Conservation (phyloP, 371 early-diverging fungal species). For the Apophysomyces variabilis region DNA sequence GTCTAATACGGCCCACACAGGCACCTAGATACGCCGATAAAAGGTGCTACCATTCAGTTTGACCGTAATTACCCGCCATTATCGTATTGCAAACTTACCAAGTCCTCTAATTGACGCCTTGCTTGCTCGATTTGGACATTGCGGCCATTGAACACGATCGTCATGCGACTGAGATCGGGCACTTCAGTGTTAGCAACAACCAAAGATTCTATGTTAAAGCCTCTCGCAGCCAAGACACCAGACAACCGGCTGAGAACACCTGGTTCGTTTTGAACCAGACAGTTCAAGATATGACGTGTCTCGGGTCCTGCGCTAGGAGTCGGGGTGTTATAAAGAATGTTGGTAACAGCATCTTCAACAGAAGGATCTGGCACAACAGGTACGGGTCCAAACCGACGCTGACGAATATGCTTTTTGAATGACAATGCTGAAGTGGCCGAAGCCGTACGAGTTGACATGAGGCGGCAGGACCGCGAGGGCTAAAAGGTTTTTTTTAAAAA, state of each 20-base stretch:
- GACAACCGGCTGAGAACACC: conserved; percentile 91
- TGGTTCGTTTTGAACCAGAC: conserved; percentile 92
- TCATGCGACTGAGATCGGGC: conserved; percentile 89
- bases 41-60: background rate
- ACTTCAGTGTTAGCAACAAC: conserved; percentile 95
- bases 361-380: conserved; percentile 47
- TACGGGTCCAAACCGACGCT: conserved; percentile 49
- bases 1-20: conserved; percentile 97
- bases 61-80: background rate
- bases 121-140: conserved; percentile 85
- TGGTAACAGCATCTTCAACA: conserved; percentile 84
- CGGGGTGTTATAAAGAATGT: conserved; percentile 90
- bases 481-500: conserved; percentile 13
- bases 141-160: conserved; percentile 87
- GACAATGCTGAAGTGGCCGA: conserved; percentile 57
- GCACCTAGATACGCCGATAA: conserved; percentile 57
- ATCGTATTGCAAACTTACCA: conserved; percentile 47
- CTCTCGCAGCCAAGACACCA: conserved; percentile 90
- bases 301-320: conserved; percentile 47
- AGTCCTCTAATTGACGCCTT: conserved; percentile 87
- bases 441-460: conserved; percentile 4
- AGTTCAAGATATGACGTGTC: conserved; percentile 84
- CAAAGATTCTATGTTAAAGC: conserved; percentile 94
- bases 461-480: conserved; percentile 1
- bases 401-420: conserved; percentile 55